Base-by-base conservation (phyloP, 176 grass and related monocot genomes). In the Raddia distichophylla region DNA sequence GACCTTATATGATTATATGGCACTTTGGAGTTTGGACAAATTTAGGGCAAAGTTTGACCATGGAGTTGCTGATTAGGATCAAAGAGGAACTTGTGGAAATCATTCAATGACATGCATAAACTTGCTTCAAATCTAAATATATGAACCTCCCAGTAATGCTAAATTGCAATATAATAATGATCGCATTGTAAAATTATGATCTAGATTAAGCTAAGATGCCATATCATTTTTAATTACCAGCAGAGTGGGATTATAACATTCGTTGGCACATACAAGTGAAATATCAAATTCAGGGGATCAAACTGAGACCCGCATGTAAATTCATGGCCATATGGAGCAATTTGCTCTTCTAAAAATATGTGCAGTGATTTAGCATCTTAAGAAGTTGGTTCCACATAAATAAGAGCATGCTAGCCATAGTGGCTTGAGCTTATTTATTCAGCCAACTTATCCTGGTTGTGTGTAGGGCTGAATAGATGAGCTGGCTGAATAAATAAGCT, bases 331-430 rank as follows among this genome's bases (percentile, higher is more conserved):
- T 62, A 61, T 0, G 4, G 10, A 6, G 1, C 10, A 11, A 8
- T 32, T 32, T 32, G 27, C 20, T 12, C 20, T 61, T 61, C 9
- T 61, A 61, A 32, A 32, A 61, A 12, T 61, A 27, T 35, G 27
- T 85, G 54, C 44, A 44, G 35, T 22, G 10, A 3, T 64, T 53
- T 85, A 71, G 56, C 75, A 55, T 15, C 77, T 56, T 79, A 57
- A 45, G 19, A 72, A n/a, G 1, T 47, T 35, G 59, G 20, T 49
- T 40, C 56, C 40, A 47, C 55, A 52, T 6, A 73, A 2, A 33
- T 35, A 33, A 73, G 56, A 64, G 19, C 35, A 20, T 46, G 34
- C 10, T 43, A 75, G 44, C 10, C 33, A 74, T n/a, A 44, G 27
- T 27, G 27, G 27, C 27, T 27, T 27, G 27, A 27, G 27, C 27